Evolutionary conservation across 2,329 filamentous ascomycete species (phyloP).

Genomic region (Fusarium tjaetaba): DNA sequence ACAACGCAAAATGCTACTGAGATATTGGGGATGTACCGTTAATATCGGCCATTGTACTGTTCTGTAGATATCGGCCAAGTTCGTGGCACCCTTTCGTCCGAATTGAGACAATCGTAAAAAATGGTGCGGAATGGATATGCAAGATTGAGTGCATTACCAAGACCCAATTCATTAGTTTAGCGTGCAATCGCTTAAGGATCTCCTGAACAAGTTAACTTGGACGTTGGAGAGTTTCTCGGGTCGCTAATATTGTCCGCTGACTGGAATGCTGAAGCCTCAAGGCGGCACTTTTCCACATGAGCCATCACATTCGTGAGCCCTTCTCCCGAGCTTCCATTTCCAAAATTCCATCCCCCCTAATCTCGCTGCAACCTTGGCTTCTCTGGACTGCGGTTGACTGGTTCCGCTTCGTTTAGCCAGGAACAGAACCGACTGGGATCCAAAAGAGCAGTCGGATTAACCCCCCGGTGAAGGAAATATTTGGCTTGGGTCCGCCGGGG

Average conservation of each 20-base stretch:
- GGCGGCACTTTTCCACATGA: neutral
- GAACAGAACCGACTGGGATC: slow-evolving; percentile 25
- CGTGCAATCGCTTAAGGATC: neutral
- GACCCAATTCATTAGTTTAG: slow-evolving; percentile 19
- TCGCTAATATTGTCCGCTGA: neutral
- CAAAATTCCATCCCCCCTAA: slow-evolving; percentile 12
- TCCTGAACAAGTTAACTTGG: neutral
- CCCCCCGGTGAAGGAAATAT: slow-evolving; percentile 25
- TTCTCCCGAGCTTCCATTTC: slow-evolving; percentile 28
- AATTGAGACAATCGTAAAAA: slow-evolving; percentile 17
- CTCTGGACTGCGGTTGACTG: neutral
- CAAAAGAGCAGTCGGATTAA: slow-evolving; percentile 2
- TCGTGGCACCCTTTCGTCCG: neutral
- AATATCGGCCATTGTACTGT: neutral
- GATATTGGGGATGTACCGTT: neutral
- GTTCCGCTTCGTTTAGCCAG: slow-evolving; percentile 34
- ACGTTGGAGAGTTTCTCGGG: neutral
- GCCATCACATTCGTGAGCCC: slow-evolving; percentile 2
- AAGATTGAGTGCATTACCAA: slow-evolving; percentile 33
- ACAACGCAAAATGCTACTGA: slow-evolving; percentile 12
- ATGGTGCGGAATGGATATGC: slow-evolving; percentile 32
- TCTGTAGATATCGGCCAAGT: slow-evolving; percentile 1
- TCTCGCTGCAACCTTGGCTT: slow-evolving; percentile 12
- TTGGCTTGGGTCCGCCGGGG: slow-evolving; percentile 36
- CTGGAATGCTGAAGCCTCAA: slow-evolving; percentile 17